phyloP scores from a whole-genome alignment of 2,329 filamentous ascomycete genomes.

The Setomelanomma holmii region DNA sequence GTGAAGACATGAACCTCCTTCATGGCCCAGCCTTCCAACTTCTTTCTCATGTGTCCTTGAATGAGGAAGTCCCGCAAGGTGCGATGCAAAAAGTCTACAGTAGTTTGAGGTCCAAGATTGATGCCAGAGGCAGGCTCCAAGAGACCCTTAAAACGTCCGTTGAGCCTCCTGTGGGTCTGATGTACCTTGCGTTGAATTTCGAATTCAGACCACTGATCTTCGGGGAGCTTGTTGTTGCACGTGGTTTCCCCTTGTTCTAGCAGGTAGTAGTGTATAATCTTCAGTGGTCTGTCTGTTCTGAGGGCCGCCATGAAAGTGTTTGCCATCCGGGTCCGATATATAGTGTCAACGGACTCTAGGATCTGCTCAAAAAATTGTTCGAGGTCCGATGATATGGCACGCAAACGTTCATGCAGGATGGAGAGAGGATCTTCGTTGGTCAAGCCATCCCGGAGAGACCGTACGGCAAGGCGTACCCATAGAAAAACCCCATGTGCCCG shows the following conservation, averaged over 20 bases:
- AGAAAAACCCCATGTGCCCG: slow-evolving; percentile 13
- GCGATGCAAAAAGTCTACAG: background rate
- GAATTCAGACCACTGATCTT: background rate
- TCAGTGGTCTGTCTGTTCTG: background rate
- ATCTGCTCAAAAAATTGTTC: slow-evolving; percentile 19
- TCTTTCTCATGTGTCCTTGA: background rate
- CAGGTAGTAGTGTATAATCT: slow-evolving; percentile 9
- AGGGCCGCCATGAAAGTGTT: slow-evolving; percentile 8
- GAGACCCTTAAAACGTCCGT: slow-evolving; percentile 3
- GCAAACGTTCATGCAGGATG: slow-evolving; percentile 10
- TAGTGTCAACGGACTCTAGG: slow-evolving; percentile 5
- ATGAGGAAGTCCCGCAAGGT: background rate
- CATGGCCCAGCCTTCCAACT: background rate
- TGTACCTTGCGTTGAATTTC: background rate
- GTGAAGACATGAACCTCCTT: background rate
- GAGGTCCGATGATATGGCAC: slow-evolving; percentile 15
- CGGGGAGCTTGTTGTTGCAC: background rate
- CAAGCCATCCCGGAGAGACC: slow-evolving; percentile 5
- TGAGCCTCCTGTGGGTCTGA: slow-evolving; percentile 1
- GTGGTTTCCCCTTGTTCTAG: slow-evolving; percentile 3
- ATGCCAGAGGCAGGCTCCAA: background rate
- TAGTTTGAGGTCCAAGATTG: background rate
- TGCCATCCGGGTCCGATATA: slow-evolving; percentile 14
- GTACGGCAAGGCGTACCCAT: slow-evolving; percentile 17
- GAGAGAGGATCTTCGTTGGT: slow-evolving; percentile 6